phyloP scores from a whole-genome alignment of 163 green algal genomes.

The Scenedesmus sp. region DNA sequence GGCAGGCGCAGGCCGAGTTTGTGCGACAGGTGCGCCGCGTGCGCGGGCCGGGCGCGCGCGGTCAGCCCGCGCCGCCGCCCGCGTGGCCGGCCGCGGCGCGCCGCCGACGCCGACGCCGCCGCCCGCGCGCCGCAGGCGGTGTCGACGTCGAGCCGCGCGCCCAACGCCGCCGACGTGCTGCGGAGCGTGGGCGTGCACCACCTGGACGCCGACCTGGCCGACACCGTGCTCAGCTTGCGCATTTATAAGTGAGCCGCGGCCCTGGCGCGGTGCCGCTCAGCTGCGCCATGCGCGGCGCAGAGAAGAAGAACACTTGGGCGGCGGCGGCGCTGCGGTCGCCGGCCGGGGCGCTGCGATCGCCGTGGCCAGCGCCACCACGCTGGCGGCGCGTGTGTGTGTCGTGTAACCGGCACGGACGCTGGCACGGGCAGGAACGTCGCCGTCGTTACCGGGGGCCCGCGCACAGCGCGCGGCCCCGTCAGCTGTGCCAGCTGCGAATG shows the following conservation, averaged over 20 bases:
- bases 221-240: constrained; percentile 37
- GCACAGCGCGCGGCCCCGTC: too few species aligned
- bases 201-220: constrained; percentile 39
- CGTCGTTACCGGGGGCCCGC: too few species aligned
- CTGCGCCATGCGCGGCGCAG: too few species aligned
- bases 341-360: too few species aligned
- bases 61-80: background rate
- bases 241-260: constrained; percentile 31
- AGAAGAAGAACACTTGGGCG: too few species aligned
- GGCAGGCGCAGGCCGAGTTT: constrained; percentile 35
- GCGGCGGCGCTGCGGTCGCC: too few species aligned
- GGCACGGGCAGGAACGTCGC: too few species aligned
- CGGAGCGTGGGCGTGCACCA: constrained; percentile 19
- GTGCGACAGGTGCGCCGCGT: constrained; percentile 23
- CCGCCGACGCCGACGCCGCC: background rate
- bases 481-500: too few species aligned
- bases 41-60: background rate
- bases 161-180: constrained; percentile 36
- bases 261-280: too few species aligned
- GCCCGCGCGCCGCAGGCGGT: constrained; percentile 28
- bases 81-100: background rate
- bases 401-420: too few species aligned
- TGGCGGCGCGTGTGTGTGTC: too few species aligned
- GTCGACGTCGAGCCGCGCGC: background rate
- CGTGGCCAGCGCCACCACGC: too few species aligned